Conservation (phyloP, 495 filamentous ascomycete species). For the Hypoxylon rickii region DNA sequence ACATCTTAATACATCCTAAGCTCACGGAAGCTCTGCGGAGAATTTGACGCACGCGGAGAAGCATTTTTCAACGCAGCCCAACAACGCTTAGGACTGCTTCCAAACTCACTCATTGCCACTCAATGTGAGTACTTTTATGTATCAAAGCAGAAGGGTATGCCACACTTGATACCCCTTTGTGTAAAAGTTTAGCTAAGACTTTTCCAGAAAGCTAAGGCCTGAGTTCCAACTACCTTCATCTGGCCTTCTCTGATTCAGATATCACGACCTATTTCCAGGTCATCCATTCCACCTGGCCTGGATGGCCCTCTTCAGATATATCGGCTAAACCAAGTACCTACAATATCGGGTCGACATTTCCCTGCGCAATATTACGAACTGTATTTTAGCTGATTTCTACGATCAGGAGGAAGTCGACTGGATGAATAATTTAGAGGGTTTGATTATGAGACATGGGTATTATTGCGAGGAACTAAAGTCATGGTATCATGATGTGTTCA, state of each 20-base stretch:
- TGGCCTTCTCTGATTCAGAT: background rate
- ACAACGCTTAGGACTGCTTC: background rate
- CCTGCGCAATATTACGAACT: slow-evolving; percentile 34
- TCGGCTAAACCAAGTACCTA: background rate
- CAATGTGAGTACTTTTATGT: background rate
- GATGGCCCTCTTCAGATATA: too few species aligned
- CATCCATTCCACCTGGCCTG: background rate
- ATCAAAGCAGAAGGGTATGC: background rate
- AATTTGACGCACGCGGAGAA: background rate
- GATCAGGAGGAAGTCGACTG: background rate
- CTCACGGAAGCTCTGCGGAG: background rate
- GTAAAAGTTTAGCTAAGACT: background rate
- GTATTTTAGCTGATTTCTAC: slow-evolving; percentile 16
- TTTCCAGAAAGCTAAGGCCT: background rate
- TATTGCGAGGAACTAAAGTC: background rate
- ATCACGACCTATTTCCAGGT: background rate
- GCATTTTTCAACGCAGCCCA: background rate
- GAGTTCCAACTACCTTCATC: background rate
- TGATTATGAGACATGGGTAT: background rate
- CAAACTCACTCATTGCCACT: background rate
- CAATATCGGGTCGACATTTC: slow-evolving; percentile 38
- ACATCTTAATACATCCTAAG: background rate
- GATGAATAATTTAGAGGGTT: background rate
- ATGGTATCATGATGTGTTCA: slow-evolving; percentile 3
- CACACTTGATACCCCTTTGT: background rate